phyloP scores from a whole-genome alignment of 2,329 filamentous ascomycete species.

The Zasmidium citrigriseum region DNA sequence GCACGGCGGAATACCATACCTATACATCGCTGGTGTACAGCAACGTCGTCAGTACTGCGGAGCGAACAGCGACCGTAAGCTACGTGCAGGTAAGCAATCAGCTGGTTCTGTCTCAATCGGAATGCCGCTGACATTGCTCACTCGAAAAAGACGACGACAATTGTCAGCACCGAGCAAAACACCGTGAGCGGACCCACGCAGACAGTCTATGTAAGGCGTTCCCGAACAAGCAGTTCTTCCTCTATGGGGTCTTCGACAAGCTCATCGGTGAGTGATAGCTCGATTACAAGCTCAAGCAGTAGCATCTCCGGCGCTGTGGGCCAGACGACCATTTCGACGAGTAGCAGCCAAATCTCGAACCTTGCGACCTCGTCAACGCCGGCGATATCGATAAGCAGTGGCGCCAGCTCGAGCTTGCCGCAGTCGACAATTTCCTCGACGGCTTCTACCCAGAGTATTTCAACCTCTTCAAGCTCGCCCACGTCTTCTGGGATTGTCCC shows the following conservation, averaged over 20 bases:
- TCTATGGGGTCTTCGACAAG: neutral
- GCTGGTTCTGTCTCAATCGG: neutral
- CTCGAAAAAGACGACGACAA: neutral
- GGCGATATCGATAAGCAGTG: too few species aligned
- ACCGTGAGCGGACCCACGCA: neutral
- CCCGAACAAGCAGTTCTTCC: neutral
- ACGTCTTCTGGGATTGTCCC: too few species aligned
- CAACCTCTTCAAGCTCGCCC: too few species aligned
- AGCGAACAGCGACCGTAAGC: neutral
- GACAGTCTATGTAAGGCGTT: neutral
- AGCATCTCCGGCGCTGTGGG: neutral
- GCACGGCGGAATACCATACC: neutral
- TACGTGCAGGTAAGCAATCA: neutral
- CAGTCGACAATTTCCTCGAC: neutral
- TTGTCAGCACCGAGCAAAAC: neutral
- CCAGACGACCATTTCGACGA: neutral
- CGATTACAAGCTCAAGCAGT: neutral
- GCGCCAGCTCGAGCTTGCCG: neutral
- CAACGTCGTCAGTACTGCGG: neutral
- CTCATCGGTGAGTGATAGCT: conserved; percentile 3
- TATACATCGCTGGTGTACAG: neutral
- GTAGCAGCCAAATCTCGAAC: too few species aligned
- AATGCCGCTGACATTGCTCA: neutral
- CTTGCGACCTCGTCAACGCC: neutral
- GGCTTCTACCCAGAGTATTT: neutral